These are phyloP conservation scores for Colletotrichum neosansevieriae DNA, from an alignment of 2,329 filamentous ascomycete species.

Conservation along the genomic window DNA sequence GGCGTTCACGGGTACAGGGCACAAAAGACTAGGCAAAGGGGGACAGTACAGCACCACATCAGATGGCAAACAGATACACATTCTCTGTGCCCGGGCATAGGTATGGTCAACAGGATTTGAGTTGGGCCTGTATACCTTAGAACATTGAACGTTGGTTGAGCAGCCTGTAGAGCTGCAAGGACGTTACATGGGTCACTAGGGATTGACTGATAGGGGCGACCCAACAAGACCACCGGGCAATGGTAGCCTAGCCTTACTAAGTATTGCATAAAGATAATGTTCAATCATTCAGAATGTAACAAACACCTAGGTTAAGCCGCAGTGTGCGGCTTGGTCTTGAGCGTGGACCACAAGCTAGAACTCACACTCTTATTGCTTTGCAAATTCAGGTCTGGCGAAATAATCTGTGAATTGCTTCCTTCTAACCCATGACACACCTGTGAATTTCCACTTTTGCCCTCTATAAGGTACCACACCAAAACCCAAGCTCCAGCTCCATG, in stretches of 20 bases:
- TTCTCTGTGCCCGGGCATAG: constrained; percentile 1
- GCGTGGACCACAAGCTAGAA: background rate
- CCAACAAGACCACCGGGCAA: background rate
- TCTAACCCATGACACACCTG: background rate
- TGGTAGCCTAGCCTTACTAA: constrained; percentile 12
- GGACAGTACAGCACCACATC: constrained; percentile 9
- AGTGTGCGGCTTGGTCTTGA: background rate
- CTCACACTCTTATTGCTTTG: background rate
- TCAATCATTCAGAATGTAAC: constrained; percentile 28
- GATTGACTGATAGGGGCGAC: constrained; percentile 21
- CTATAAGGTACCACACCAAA: constrained; percentile 1
- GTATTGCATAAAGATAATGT: constrained; percentile 39
- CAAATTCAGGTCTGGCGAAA: background rate
- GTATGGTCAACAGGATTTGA: background rate
- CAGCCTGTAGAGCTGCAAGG: constrained; percentile 9
- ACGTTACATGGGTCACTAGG: background rate
- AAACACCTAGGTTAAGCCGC: background rate
- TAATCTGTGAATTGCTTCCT: background rate
- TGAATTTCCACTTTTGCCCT: background rate
- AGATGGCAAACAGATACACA: background rate
- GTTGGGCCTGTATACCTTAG: constrained; percentile 15
- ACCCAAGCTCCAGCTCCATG: constrained; percentile 1
- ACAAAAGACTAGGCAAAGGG: constrained; percentile 8
- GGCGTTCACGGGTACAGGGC: constrained; percentile 33
- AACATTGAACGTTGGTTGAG: background rate